Evolutionary conservation across 148 eudicot species (phyloP).

Genomic region (Mesembryanthemum crystallinum): DNA sequence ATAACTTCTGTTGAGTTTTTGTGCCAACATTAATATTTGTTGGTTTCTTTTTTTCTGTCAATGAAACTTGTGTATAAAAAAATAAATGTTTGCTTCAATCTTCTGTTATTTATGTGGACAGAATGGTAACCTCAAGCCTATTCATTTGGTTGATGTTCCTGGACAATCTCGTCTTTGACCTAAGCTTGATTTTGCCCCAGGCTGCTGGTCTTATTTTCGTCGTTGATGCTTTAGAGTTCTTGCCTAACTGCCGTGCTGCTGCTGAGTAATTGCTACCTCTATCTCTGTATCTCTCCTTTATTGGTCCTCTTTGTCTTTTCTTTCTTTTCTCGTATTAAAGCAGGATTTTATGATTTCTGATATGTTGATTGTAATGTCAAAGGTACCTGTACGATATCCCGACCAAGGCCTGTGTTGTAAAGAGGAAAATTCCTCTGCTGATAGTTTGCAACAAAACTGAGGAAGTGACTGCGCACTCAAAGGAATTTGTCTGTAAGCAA

Average conservation of each 20-base stretch:
- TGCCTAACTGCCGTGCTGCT: constrained; percentile 75
- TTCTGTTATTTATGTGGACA: constrained; percentile 29
- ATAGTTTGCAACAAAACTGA: constrained; percentile 90
- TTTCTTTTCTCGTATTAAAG: too few relatives aligned
- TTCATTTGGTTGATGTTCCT: constrained; percentile 88
- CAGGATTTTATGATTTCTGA: too few relatives aligned
- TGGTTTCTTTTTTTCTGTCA: background rate
- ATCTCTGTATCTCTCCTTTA: background rate
- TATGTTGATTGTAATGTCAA: background rate
- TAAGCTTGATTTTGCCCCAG: constrained; percentile 81
- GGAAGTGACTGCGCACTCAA: constrained; percentile 89
- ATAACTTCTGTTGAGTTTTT: background rate
- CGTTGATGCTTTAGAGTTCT: constrained; percentile 88
- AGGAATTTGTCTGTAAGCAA: constrained; percentile 90
- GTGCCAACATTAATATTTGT: background rate
- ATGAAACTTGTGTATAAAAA: background rate
- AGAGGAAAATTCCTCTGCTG: constrained; percentile 72
- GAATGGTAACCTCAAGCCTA: constrained; percentile 73
- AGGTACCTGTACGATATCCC: constrained; percentile 87
- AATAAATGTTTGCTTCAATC: background rate
- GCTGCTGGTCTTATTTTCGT: constrained; percentile 83
- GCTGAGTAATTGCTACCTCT: constrained; percentile 60
- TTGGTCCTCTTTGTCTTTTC: too few relatives aligned
- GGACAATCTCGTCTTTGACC: constrained; percentile 92
- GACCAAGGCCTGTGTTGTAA: constrained; percentile 73